Evolutionary conservation across 495 filamentous ascomycete species (phyloP), one percentile per base, ranked within the genome.

Genomic region (Pyronema omphalodes): DNA sequence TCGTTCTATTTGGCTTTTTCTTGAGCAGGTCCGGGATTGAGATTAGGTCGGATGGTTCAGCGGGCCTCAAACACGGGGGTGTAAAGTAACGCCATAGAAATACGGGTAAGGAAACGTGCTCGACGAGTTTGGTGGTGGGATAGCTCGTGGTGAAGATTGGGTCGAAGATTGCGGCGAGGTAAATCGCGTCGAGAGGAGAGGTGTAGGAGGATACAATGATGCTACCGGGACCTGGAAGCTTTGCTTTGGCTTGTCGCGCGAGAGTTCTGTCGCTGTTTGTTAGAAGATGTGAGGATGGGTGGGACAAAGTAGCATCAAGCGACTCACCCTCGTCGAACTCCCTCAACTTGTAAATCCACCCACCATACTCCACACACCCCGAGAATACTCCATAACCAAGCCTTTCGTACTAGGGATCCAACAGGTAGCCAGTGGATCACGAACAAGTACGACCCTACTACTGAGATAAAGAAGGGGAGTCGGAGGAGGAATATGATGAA

Each of bases 111-210:
- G 81, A 80, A 46, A 96, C 77, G 37, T 71, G 79, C 52, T 82
- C 77, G 29, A 96, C 84, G 40, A 79, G 76, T 35, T 76, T 76
- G 0, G 78, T 80, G 57, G 72, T 69, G 0, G 88, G 86, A 65
- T 86, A 93, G 8, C 77, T 82, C 14, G 80, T 74, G 36, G 86
- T 89, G 70, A 99, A 96, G 66, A 99, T 74, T 9, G 62, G 62
- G 67, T 93, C 86, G 70, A 95, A 98, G 61, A 98, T 86, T 34
- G 87, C 87, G 44, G 89, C 86, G n/a, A 99, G 79, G 67, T 96
- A 96, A 36, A 99, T 70, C 4, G 85, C 82, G 66, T 99, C 91
- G 63, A 99, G 77, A 1, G 91, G 91, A 0, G 83, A 89, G 33
- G 87, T 95, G 64, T 84, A 88, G 47, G 85, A 88, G 46, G 82